Conservation (phyloP, 495 filamentous ascomycete species). For the Baudoinia panamericana region DNA sequence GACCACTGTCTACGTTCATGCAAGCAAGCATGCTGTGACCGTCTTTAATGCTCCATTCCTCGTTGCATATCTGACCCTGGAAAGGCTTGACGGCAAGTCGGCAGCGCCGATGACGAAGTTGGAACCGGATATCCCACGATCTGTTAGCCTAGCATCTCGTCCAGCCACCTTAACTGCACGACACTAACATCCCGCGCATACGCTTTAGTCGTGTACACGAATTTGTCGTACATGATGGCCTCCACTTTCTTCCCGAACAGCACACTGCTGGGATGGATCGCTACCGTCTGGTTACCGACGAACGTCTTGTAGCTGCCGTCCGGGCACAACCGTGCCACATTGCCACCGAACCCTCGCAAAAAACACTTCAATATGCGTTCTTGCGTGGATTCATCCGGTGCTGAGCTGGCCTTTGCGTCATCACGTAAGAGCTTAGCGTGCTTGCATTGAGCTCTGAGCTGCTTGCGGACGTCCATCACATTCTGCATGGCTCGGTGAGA, state of each 20-base stretch:
- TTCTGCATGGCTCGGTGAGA: conserved; percentile 72
- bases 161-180: conserved; percentile 79
- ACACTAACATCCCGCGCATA: conserved; percentile 83
- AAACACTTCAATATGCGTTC: conserved; percentile 63
- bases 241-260: conserved; percentile 79
- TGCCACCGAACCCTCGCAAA: conserved; percentile 63
- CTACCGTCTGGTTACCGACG: conserved; percentile 69
- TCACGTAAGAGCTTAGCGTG: conserved; percentile 36
- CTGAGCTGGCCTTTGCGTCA: conserved; percentile 10
- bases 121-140: neutral
- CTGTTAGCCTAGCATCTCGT: conserved; percentile 57
- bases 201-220: conserved; percentile 83
- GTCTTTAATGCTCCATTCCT: no score
- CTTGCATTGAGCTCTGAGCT: conserved; percentile 56
- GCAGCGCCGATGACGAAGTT: no score
- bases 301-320: conserved; percentile 80
- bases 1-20: no score
- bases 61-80: no score
- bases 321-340: conserved; percentile 68
- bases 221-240: conserved; percentile 91
- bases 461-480: conserved; percentile 74
- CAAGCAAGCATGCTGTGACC: no score
- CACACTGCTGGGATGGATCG: conserved; percentile 79
- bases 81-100: no score
- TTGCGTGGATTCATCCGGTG: conserved; percentile 34